Percentiles rank a stretch among this genome's conserved stretches.
Conservation (phyloP, 148 eudicot genomes). For the Spergularia bocconei region DNA sequence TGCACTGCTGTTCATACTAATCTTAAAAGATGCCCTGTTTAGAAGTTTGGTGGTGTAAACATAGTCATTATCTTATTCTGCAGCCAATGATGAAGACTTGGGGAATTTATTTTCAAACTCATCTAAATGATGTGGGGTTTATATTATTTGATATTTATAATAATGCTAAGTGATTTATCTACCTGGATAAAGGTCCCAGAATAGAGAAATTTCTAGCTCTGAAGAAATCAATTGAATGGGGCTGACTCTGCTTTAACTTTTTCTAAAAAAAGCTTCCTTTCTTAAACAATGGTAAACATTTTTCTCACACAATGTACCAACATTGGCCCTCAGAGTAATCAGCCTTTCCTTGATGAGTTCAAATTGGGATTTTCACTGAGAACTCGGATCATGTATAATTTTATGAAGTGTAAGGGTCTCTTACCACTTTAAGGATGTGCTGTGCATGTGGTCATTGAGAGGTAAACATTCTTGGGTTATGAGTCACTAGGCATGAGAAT, state of each 20-base stretch:
- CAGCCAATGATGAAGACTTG: not conserved
- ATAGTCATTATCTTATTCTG: not conserved
- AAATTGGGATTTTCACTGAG: not conserved
- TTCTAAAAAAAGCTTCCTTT: not conserved
- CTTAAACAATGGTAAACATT: not conserved
- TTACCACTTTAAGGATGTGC: not conserved
- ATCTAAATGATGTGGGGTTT: slow-evolving; percentile 1
- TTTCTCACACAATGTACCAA: not conserved
- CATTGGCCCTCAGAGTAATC: not conserved
- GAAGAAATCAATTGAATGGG: not conserved
- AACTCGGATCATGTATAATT: not conserved
- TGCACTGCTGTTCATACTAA: slow-evolving; percentile 22
- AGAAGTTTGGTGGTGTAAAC: not conserved
- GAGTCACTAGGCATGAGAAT: not conserved
- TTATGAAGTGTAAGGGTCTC: not conserved
- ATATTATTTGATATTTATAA: not conserved
- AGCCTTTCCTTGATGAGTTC: not conserved
- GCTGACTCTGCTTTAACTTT: not conserved
- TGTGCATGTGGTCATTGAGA: too few relatives aligned
- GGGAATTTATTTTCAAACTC: not conserved
- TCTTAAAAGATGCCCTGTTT: slow-evolving; percentile 20
- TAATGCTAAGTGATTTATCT: not conserved
- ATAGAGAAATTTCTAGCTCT: not conserved
- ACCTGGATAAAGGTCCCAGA: not conserved
- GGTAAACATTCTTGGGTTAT: not conserved